phyloP scores from a whole-genome alignment of 2,329 filamentous ascomycete genomes.

The Monilinia polystroma region DNA sequence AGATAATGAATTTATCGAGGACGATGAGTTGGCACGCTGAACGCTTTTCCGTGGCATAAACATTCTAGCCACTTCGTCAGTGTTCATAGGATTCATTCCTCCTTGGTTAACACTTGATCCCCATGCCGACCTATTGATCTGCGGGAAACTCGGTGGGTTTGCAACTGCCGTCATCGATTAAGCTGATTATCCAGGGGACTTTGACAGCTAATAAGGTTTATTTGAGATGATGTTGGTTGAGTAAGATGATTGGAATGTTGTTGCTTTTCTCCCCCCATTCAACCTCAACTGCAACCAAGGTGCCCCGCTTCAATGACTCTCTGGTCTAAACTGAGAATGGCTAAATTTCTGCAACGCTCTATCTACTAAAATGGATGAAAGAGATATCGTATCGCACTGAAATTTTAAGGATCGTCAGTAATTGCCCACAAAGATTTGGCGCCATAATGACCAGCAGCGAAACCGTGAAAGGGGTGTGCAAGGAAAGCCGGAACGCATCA shows the following conservation, averaged over 20 bases:
- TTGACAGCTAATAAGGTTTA: constrained; percentile 19
- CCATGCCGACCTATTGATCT: constrained; percentile 65
- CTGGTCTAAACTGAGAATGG: constrained; percentile 8
- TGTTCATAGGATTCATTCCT: constrained; percentile 68
- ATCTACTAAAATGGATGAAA: neutral
- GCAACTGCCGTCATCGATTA: constrained; percentile 65
- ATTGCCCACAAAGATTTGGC: constrained; percentile 27
- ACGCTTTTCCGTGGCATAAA: constrained; percentile 85
- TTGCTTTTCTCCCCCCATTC: constrained; percentile 26
- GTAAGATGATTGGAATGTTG: constrained; percentile 24
- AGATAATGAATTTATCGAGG: constrained; percentile 70
- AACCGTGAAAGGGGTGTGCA: constrained; percentile 12
- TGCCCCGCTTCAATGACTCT: constrained; percentile 27
- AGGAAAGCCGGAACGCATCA: constrained; percentile 18
- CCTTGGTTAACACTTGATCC: constrained; percentile 59
- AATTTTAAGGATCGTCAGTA: constrained; percentile 31
- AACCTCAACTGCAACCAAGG: constrained; percentile 27
- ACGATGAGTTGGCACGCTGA: constrained; percentile 87
- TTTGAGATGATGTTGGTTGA: constrained; percentile 23
- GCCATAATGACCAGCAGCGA: constrained; percentile 25
- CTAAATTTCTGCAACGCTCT: constrained; percentile 1
- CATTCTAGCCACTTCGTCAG: constrained; percentile 83
- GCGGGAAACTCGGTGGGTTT: constrained; percentile 61
- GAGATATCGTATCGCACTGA: constrained; percentile 25
- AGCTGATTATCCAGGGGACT: constrained; percentile 15